Base-by-base conservation (phyloP, 352 stramenopile genomes). In the Blastocystis sp. region DNA sequence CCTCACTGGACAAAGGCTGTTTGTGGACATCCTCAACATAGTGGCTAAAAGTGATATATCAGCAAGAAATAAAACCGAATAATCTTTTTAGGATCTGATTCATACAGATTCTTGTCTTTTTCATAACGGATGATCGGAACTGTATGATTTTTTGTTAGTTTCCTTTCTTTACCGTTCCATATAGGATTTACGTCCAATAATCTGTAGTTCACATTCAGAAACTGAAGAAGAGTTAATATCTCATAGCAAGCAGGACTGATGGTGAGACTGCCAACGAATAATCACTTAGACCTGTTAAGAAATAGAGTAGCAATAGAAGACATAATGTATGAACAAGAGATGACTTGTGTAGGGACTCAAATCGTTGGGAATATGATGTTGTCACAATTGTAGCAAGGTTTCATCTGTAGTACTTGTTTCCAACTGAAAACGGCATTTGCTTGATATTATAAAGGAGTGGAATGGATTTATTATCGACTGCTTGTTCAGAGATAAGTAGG, bases 71-170 rank as follows among this genome's bases (percentile, higher is more conserved):
- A 20, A 20, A 54, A 85, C 73, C 73, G 73, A 66, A 85, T 85
- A 66, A 85, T 85, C 47, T 47, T 65, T 41, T 85, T 85, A 18
- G 73, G 73, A 54, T 85, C 73, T 24, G 73, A 65, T 68, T 85
- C 73, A 65, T 85, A 85, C 34, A 50, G 11, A 69, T 66, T 69
- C 34, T 66, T 65, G 73, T 85, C 47, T 18, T 50, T 85, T 26
- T 85, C 73, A 45, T 85, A 85, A 66, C 73, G 73, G 30, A 85
- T 85, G 56, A 85, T 85, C 50, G 73, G 73, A 39, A 85, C 50
- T 30, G 65, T 34, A 47, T 68, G 59, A 41, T 65, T 66, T 34
- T 68, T 85, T 8, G 73, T 85, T 30, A 85, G 26, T 65, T 68
- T 66, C 53, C 53, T 85, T n/a, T 85, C 73, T 9, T 65, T 47